Percentiles rank a stretch among this genome's conserved stretches.
These are phyloP conservation scores for Ceratocystis ficicola DNA, from an alignment of 2,329 filamentous ascomycete species.

Conservation along the genomic window DNA sequence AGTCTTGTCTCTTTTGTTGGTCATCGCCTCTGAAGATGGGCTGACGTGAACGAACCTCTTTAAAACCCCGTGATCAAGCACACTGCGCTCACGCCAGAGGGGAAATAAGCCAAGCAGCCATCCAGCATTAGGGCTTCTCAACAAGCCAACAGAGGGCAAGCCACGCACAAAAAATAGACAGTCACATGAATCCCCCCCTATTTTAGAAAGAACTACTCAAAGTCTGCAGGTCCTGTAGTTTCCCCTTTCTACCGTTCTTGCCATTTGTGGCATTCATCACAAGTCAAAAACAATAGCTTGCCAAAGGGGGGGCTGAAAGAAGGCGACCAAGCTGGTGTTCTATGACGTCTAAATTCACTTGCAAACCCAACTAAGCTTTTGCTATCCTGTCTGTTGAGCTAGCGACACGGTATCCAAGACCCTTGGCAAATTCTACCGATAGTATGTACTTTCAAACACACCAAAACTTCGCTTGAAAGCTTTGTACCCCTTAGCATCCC, in stretches of 20 bases:
- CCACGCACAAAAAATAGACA: neutral
- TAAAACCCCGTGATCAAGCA: slow-evolving; percentile 11
- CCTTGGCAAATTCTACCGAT: neutral
- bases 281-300: neutral
- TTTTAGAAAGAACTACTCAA: too few relatives aligned
- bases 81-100: neutral
- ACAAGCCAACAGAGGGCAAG: neutral
- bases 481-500: neutral
- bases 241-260: too few relatives aligned
- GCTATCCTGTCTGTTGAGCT: slow-evolving; percentile 1
- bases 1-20: neutral
- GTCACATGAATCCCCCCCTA: too few relatives aligned
- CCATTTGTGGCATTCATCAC: neutral
- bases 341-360: neutral
- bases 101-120: neutral
- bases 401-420: slow-evolving; percentile 1
- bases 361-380: neutral
- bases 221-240: too few relatives aligned
- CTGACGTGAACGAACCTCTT: neutral
- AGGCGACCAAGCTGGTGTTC: neutral
- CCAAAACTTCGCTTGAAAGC: neutral
- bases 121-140: neutral
- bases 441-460: neutral
- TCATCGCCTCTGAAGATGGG: slow-evolving; percentile 1
- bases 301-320: neutral